phyloP scores from a whole-genome alignment of 139 green algal species.

The Dunaliella primolecta region DNA sequence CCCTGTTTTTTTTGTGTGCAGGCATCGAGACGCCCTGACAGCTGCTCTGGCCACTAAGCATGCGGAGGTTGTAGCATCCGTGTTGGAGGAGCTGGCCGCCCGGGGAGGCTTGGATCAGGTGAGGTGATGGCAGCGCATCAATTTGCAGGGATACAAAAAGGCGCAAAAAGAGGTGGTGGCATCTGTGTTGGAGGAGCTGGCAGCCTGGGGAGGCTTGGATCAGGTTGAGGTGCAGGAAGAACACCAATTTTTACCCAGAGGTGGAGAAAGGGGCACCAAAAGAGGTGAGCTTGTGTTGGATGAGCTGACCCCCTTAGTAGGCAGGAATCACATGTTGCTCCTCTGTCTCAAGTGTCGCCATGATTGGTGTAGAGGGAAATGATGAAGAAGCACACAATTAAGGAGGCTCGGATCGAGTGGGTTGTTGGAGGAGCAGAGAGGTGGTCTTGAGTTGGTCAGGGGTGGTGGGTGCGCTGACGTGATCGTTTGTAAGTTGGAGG shows the following conservation, averaged over 20 bases:
- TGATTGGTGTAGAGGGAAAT: too few species aligned
- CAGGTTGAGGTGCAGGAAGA: neutral
- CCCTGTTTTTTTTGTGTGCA: slow-evolving; percentile 18
- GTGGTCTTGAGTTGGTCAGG: too few species aligned
- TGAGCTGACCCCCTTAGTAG: neutral
- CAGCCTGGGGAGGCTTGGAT: slow-evolving; percentile 54
- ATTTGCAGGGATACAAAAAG: too few species aligned
- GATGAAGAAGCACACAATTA: too few species aligned
- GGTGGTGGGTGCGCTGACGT: too few species aligned
- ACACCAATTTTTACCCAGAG: neutral
- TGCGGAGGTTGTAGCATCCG: too few species aligned
- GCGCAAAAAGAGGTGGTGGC: slow-evolving; percentile 78
- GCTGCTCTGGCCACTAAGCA: slow-evolving; percentile 59
- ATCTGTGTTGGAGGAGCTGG: slow-evolving; percentile 81
- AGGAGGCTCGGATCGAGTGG: too few species aligned
- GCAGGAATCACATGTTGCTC: neutral
- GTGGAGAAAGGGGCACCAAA: neutral
- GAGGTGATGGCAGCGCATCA: too few species aligned
- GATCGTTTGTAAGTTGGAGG: too few species aligned
- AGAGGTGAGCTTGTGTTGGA: neutral
- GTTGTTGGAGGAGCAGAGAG: too few species aligned
- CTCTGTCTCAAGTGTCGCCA: neutral
- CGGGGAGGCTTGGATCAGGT: too few species aligned
- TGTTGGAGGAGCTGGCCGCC: too few species aligned
- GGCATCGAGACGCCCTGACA: slow-evolving; percentile 75